Evolutionary conservation across 257 asterid species (phyloP), one percentile per base, ranked within the genome.

Genomic region (Coffea canephora): DNA sequence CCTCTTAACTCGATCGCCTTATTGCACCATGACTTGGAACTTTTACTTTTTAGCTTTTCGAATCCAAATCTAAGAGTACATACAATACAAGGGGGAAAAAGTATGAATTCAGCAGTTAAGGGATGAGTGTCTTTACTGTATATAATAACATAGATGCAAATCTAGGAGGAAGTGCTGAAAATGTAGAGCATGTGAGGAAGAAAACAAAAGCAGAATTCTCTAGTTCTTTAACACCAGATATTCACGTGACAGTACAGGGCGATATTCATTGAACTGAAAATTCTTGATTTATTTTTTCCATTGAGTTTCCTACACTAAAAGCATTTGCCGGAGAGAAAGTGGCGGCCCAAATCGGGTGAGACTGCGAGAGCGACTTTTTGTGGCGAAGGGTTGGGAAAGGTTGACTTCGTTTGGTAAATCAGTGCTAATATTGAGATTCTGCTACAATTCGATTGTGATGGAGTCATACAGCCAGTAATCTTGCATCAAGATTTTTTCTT

Each of bases 181-280:
- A 82, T 83, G 84, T 71, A 52, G 55, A 69, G 89, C 96, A 91
- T 88, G 91, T 88, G 92, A 85, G 75, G 78, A 71, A 34, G 85
- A 79, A 73, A 85, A 81, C 86, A 81, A 75, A 78, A 43, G 75
- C 79, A 43, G 78, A 55, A 62, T 21, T 75, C 75, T 77, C 73
- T 80, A 64, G 39, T 64, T 76, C 73, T 39, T 48, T 55, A 57
- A 67, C 19, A 64, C 54, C 87, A 83, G 84, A 50, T 11, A 21
- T 79, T 91, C 92, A 90, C 94, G 92, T 89, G 96, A 86, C 52
- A 27, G 48, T 34, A 80, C 57, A 50, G 74, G 84, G 76, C 21
- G 4, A 64, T 50, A 75, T 81, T 91, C 84, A 86, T 84, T 89
- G 80, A 83, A 84, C 90, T 79, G 43, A 77, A 82, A 72, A 80